phyloP scores from a whole-genome alignment of 768 basidiomycete species.

The Rhodotorula diobovata region DNA sequence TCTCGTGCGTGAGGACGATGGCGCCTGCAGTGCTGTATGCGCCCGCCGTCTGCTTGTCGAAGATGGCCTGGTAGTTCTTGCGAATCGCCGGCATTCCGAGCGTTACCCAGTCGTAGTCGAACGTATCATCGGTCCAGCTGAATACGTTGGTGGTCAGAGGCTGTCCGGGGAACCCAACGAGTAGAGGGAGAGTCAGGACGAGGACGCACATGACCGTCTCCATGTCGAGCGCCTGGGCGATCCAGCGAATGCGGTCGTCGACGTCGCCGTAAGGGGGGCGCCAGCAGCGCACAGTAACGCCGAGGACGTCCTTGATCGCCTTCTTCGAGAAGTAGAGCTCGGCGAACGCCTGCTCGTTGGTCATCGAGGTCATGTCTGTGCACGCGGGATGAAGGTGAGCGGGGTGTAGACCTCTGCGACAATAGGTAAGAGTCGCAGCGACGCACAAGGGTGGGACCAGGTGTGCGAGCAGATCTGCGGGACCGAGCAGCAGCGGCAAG shows the following conservation, averaged over 20 bases:
- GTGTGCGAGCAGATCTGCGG: slow-evolving; percentile 17
- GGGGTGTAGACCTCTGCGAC: neutral
- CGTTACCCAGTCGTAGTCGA: slow-evolving; percentile 23
- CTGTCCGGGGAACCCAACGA: neutral
- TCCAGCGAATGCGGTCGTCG: slow-evolving; percentile 40
- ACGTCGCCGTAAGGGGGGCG: slow-evolving; percentile 37
- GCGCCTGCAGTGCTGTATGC: slow-evolving; percentile 42
- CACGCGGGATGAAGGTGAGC: neutral
- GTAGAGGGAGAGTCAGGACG: neutral
- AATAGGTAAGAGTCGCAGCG: neutral
- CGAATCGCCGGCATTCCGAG: slow-evolving; percentile 37
- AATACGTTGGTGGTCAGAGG: neutral
- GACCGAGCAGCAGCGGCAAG: too few species aligned
- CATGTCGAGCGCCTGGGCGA: slow-evolving; percentile 40
- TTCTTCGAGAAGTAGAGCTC: slow-evolving; percentile 46
- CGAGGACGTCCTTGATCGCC: slow-evolving; percentile 41
- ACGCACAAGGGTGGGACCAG: slow-evolving; percentile 10
- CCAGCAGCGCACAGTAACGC: slow-evolving; percentile 45
- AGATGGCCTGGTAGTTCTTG: slow-evolving; percentile 44
- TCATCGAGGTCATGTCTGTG: slow-evolving; percentile 47
- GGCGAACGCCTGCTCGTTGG: slow-evolving; percentile 49
- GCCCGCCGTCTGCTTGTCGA: slow-evolving; percentile 42
- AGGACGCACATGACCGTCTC: slow-evolving; percentile 28
- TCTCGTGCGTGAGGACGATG: slow-evolving; percentile 47
- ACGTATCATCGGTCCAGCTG: slow-evolving; percentile 33